phyloP scores from a whole-genome alignment of 2,329 filamentous ascomycete species.

The Xylaria sp. region DNA sequence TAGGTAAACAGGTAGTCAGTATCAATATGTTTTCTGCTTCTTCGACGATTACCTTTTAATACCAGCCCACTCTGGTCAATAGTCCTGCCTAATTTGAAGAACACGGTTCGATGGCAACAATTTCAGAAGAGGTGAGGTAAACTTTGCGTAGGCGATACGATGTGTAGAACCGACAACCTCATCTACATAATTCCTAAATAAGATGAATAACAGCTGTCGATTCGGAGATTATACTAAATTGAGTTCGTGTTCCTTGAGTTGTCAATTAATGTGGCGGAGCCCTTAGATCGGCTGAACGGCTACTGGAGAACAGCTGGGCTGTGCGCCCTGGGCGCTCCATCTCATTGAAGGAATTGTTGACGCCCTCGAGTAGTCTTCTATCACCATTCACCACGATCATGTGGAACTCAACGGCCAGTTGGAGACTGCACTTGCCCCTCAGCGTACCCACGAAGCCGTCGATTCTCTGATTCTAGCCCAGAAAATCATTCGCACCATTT shows the following conservation, averaged over 20 bases:
- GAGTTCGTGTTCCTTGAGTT: slow-evolving; percentile 28
- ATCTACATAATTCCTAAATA: too few species aligned
- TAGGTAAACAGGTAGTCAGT: too few species aligned
- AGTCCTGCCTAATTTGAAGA: too few species aligned
- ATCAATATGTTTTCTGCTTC: too few species aligned
- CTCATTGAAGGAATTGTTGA: slow-evolving; percentile 28
- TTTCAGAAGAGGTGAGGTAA: too few species aligned
- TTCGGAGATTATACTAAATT: slow-evolving; percentile 6
- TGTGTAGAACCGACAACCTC: too few species aligned
- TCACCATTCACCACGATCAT: slow-evolving; percentile 27
- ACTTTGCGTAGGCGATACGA: too few species aligned
- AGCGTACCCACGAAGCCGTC: slow-evolving; percentile 17
- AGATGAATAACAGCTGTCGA: too few species aligned
- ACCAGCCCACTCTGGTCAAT: too few species aligned
- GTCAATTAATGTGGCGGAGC: slow-evolving; percentile 1
- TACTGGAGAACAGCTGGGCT: slow-evolving; percentile 27
- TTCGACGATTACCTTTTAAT: too few species aligned
- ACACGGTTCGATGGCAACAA: too few species aligned
- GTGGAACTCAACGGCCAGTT: slow-evolving; percentile 19
- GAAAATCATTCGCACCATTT: slow-evolving; percentile 29
- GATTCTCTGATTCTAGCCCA: slow-evolving; percentile 30
- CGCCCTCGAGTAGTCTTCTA: slow-evolving; percentile 8
- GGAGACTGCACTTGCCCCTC: slow-evolving; percentile 21
- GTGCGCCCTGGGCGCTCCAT: slow-evolving; percentile 10
- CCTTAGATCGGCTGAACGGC: slow-evolving; percentile 15